Conservation (phyloP, 805 yeast species). For the Candida silvicultrix region DNA sequence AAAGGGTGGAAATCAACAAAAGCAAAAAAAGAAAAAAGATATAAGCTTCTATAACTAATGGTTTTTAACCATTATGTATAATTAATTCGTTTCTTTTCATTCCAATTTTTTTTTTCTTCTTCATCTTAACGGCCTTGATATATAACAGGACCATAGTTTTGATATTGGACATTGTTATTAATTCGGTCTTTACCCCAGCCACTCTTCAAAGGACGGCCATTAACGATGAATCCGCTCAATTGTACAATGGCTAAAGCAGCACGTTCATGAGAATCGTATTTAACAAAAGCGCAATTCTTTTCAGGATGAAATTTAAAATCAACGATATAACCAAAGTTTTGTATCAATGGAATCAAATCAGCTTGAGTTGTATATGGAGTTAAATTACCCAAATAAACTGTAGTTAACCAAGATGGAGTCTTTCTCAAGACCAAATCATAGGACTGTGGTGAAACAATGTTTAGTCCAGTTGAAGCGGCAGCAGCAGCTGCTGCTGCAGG, state of each 20-base stretch:
- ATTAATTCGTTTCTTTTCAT: too few species aligned
- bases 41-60: background rate
- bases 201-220: slow-evolving; percentile 73
- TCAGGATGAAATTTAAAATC: slow-evolving; percentile 78
- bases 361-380: slow-evolving; percentile 70
- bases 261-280: slow-evolving; percentile 79
- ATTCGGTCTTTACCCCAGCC: slow-evolving; percentile 79
- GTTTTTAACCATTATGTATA: too few species aligned
- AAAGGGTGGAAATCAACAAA: background rate
- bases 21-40: background rate
- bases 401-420: slow-evolving; percentile 77
- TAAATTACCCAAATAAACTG: slow-evolving; percentile 82
- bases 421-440: slow-evolving; percentile 71
- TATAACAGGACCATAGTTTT: slow-evolving; percentile 7
- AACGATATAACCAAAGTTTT: slow-evolving; percentile 75
- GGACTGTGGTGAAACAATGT: slow-evolving; percentile 38
- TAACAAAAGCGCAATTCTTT: slow-evolving; percentile 83
- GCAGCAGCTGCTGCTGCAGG: background rate
- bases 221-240: slow-evolving; percentile 59
- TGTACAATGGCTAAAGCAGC: slow-evolving; percentile 87
- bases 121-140: slow-evolving; percentile 10
- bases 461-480: slow-evolving; percentile 2
- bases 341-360: slow-evolving; percentile 68
- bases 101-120: background rate
- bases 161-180: slow-evolving; percentile 3